These are phyloP conservation scores for Endothia cerciana DNA, from an alignment of 2,329 filamentous ascomycete genomes.

Conservation along the genomic window DNA sequence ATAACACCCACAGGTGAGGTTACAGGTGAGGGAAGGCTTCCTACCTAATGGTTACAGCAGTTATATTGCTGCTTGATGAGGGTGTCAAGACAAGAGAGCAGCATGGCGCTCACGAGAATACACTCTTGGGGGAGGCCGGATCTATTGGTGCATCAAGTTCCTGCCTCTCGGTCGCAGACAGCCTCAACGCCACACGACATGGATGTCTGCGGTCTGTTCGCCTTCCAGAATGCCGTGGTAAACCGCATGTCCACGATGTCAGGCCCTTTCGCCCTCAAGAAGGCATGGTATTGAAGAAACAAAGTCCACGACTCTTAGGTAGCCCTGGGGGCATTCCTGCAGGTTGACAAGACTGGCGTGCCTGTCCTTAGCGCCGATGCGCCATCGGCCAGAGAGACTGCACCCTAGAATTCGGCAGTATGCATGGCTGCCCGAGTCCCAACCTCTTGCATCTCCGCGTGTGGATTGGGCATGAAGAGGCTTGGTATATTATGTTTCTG, in stretches of 20 bases:
- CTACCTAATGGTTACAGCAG: background rate
- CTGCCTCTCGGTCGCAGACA: background rate
- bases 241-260: too few relatives aligned
- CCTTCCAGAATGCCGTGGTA: background rate
- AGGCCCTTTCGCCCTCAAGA: background rate
- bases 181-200: background rate
- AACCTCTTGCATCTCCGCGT: background rate
- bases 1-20: background rate
- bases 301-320: background rate
- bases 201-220: background rate
- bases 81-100: background rate
- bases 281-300: background rate
- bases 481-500: constrained; percentile 5
- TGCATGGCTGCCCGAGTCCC: constrained; percentile 21
- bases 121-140: background rate
- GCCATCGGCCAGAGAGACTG: background rate
- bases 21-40: background rate
- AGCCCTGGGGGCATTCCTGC: background rate
- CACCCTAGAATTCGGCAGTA: background rate
- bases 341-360: background rate
- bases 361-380: background rate
- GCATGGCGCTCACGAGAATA: too few relatives aligned
- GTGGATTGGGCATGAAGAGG: constrained; percentile 4
- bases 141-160: background rate
- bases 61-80: background rate